These are phyloP conservation scores for Trametes pubescens DNA, from an alignment of 1,284 basidiomycete species.

Conservation along the genomic window DNA sequence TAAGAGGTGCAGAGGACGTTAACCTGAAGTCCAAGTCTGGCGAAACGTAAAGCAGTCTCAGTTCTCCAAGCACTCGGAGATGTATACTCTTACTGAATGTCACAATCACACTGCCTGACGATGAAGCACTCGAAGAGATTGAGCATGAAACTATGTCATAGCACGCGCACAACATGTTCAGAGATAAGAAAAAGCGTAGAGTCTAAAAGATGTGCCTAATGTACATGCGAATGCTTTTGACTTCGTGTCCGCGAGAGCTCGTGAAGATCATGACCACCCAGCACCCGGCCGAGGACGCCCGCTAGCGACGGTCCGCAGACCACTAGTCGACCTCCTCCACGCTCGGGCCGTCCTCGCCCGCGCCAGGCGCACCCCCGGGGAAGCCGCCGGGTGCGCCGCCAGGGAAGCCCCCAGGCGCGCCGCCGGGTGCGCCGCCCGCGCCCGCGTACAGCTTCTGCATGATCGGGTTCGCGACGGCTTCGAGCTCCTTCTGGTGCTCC, in stretches of 20 bases:
- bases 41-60: not conserved
- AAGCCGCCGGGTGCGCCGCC: slow-evolving; percentile 53
- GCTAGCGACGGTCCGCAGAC: not conserved
- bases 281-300: slow-evolving; percentile 12
- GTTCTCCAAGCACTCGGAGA: not conserved
- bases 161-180: slow-evolving; percentile 6
- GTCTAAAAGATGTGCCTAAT: slow-evolving; percentile 33
- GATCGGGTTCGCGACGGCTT: slow-evolving; percentile 89
- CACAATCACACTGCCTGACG: not conserved
- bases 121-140: not conserved
- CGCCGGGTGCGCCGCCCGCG: slow-evolving; percentile 69
- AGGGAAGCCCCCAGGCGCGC: slow-evolving; percentile 48
- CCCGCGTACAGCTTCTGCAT: slow-evolving; percentile 92
- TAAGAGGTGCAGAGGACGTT: too few relatives aligned
- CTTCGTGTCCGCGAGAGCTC: slow-evolving; percentile 31
- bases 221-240: slow-evolving; percentile 33
- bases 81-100: too few relatives aligned
- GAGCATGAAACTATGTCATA: not conserved
- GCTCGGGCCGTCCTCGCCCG: slow-evolving; percentile 81
- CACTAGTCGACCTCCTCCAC: slow-evolving; percentile 87
- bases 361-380: slow-evolving; percentile 54
- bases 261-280: slow-evolving; percentile 25
- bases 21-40: not conserved
- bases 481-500: slow-evolving; percentile 95
- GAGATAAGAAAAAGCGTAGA: slow-evolving; percentile 24